These are phyloP conservation scores for Podospora anserina DNA, from an alignment of 495 filamentous ascomycete genomes.

Conservation along the genomic window DNA sequence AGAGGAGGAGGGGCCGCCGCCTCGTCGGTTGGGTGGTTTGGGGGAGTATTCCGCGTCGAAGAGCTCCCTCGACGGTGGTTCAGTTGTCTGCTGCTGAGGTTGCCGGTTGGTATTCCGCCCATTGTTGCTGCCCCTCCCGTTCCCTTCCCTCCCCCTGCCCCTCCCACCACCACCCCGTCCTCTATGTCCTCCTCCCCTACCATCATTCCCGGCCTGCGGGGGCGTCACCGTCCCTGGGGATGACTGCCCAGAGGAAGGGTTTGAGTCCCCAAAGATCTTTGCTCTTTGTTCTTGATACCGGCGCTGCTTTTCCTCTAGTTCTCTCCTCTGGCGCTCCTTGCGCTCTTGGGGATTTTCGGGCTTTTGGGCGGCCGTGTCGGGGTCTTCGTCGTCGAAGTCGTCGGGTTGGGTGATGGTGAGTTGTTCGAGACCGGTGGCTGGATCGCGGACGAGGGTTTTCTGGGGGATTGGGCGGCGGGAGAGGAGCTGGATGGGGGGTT, in stretches of 20 bases:
- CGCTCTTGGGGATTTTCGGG: conserved; percentile 68
- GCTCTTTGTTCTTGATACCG: conserved; percentile 83
- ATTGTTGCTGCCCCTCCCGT: conserved; percentile 21
- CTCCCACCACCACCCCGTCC: conserved; percentile 24
- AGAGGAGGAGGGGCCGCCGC: conserved; percentile 46
- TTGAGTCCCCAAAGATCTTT: conserved; percentile 72
- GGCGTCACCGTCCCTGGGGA: conserved; percentile 59
- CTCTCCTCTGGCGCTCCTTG: conserved; percentile 65
- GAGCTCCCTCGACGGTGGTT: conserved; percentile 41
- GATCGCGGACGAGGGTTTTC: conserved; percentile 45
- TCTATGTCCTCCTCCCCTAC: conserved; percentile 28
- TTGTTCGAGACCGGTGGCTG: conserved; percentile 53
- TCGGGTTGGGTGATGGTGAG: conserved; percentile 41
- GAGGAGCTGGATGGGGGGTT: conserved; percentile 75
- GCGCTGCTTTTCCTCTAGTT: conserved; percentile 82
- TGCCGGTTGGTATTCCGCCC: conserved; percentile 8
- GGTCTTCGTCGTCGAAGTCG: conserved; percentile 66
- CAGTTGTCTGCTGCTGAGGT: conserved; percentile 27
- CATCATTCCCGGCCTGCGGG: conserved; percentile 45
- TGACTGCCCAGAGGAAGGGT: conserved; percentile 47
- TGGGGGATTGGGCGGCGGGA: conserved; percentile 70
- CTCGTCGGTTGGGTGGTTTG: conserved; percentile 57
- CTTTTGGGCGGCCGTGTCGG: conserved; percentile 55
- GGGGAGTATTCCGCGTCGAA: conserved; percentile 71
- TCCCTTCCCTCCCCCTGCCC: conserved; percentile 24